Conservation (phyloP, 108 stramenopile species). For the Seminavis robusta region DNA sequence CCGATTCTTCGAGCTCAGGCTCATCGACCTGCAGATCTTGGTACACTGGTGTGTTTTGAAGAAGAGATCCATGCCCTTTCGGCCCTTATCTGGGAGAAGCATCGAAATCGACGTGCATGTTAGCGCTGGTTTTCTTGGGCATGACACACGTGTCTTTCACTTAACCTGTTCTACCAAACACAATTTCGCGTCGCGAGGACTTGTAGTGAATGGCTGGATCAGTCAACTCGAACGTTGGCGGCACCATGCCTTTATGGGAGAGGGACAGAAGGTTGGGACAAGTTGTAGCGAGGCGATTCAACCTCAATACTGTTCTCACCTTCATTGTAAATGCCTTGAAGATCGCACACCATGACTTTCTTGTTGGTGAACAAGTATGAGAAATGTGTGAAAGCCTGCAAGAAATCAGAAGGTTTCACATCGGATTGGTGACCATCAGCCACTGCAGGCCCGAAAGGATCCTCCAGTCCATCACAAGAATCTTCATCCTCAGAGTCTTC, state of each 20-base stretch:
- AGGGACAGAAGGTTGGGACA: too few relatives aligned
- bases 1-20: slow-evolving; percentile 40
- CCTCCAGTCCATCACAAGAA: background rate
- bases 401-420: slow-evolving; percentile 42
- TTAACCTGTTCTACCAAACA: slow-evolving; percentile 53
- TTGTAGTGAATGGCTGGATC: slow-evolving; percentile 63
- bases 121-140: too few relatives aligned
- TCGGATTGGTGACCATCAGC: background rate
- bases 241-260: too few relatives aligned
- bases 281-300: too few relatives aligned
- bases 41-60: slow-evolving; percentile 58
- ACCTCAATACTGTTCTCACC: too few relatives aligned
- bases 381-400: slow-evolving; percentile 54
- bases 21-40: slow-evolving; percentile 42
- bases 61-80: slow-evolving; percentile 39
- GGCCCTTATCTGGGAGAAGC: slow-evolving; percentile 54
- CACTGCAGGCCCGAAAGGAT: too few relatives aligned
- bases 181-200: slow-evolving; percentile 27
- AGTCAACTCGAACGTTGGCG: slow-evolving; percentile 55
- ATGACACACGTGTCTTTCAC: too few relatives aligned
- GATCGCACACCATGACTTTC: slow-evolving; percentile 47
- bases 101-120: too few relatives aligned
- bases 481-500: background rate
- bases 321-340: slow-evolving; percentile 57
- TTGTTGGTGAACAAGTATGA: slow-evolving; percentile 42